Percentiles rank a stretch among this genome's conserved stretches.
Conservation (phyloP, 495 filamentous ascomycete genomes). For the Annulohypoxylon moriforme region DNA sequence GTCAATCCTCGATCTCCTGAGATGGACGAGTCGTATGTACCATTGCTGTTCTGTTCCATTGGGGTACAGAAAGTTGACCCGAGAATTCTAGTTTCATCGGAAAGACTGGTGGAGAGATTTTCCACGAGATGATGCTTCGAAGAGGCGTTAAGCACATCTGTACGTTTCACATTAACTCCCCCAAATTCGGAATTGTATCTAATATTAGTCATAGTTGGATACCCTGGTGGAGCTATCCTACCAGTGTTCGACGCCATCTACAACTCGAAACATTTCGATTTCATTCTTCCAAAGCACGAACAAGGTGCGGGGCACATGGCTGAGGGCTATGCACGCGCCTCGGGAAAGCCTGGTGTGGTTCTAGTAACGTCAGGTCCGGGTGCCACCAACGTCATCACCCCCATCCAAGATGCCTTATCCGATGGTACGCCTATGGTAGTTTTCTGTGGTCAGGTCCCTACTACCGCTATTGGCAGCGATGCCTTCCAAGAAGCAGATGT, state of each 20-base stretch:
- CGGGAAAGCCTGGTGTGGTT: slow-evolving; percentile 80
- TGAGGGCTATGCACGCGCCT: slow-evolving; percentile 79
- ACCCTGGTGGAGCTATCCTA: slow-evolving; percentile 83
- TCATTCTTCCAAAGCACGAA: slow-evolving; percentile 81
- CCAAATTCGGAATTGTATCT: slow-evolving; percentile 45
- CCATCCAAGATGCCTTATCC: slow-evolving; percentile 81
- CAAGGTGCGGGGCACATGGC: slow-evolving; percentile 88
- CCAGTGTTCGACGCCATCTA: slow-evolving; percentile 86
- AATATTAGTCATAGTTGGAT: slow-evolving; percentile 65
- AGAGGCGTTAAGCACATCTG: slow-evolving; percentile 92
- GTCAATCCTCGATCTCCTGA: slow-evolving; percentile 68
- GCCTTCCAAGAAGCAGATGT: slow-evolving; percentile 86
- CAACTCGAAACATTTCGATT: slow-evolving; percentile 83
- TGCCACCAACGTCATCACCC: slow-evolving; percentile 82
- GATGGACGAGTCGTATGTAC: slow-evolving; percentile 79
- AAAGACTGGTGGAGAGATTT: slow-evolving; percentile 94
- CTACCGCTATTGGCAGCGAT: slow-evolving; percentile 78
- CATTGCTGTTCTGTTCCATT: slow-evolving; percentile 28
- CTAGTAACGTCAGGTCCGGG: slow-evolving; percentile 83
- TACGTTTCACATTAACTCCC: slow-evolving; percentile 59
- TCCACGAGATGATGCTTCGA: slow-evolving; percentile 98
- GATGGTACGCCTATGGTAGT: slow-evolving; percentile 84
- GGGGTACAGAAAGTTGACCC: slow-evolving; percentile 45
- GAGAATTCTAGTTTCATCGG: slow-evolving; percentile 79
- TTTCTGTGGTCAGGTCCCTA: slow-evolving; percentile 81